Base-by-base conservation (phyloP, 768 basidiomycete genomes). In the Trametes cubensis region DNA sequence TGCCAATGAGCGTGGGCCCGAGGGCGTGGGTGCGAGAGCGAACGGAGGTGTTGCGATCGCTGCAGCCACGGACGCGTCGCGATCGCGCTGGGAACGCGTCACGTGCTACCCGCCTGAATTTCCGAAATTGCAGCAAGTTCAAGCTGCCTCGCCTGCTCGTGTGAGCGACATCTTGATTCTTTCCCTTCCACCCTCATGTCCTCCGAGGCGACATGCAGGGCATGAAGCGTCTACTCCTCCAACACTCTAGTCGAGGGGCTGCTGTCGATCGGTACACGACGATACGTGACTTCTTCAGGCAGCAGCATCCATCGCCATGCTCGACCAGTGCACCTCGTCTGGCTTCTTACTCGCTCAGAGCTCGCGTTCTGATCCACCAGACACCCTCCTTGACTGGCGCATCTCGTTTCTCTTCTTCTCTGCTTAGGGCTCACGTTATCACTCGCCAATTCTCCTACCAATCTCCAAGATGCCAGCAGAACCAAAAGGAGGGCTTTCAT, bases 281-380 rank as follows among this genome's bases (percentile, higher is more conserved):
- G 53, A 88, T 89, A 57, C 77, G 85, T 47, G 76, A 72, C 55
- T 88, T 88, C 73, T 88, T 89, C 76, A 78, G 70, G 40, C 68
- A 69, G 18, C 75, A 76, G 44, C 54, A 13, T 40, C 44, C 47
- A 10, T 52, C 17, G 13, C 38, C 28, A 28, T 45, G 23, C 18
- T 42, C 53, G 8, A 10, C 20, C 6, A 25, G 30, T 4, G 20
- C 25, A 11, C 30, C 55, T 41, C 25, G 23, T 25, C 47, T 38
- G 3, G 45, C 39, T 42, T 15, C 51, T 41, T 30, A 46, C 30
- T 11, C 52, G 3, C 44, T 51, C n/a, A 55, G 60, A n/a, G 40
- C 57, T 18, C 53, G 58, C 13, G 26, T 59, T 15, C 25, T 23
- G 18, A 30, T 59, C n/a, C 28, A 49, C 20, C 28, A 8, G 6